Evolutionary conservation across 768 basidiomycete genomes (phyloP).

Genomic region (Rhodosporidiobolus odoratus): DNA sequence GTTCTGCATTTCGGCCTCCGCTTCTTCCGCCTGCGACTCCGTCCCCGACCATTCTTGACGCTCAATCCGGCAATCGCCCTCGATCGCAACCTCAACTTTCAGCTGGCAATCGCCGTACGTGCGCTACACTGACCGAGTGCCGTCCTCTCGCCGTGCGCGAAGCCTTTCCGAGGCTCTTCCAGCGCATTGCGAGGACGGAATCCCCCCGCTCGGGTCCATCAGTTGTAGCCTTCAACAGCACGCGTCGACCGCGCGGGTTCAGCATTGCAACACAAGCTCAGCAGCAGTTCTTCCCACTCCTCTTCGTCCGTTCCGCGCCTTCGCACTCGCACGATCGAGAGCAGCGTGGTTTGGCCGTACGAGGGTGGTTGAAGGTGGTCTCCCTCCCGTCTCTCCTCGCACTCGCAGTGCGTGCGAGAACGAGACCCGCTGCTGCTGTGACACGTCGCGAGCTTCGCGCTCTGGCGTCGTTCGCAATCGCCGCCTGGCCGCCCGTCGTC

Average conservation of each 20-base stretch:
- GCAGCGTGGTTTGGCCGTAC: neutral
- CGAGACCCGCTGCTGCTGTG: neutral
- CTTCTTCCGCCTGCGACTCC: no score
- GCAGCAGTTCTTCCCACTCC: neutral
- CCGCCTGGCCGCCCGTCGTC: neutral
- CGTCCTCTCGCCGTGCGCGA: neutral
- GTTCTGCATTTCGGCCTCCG: neutral
- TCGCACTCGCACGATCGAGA: neutral
- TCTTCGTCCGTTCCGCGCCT: neutral
- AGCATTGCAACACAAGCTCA: neutral
- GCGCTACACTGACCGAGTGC: conserved; percentile 11
- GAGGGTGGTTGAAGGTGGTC: neutral
- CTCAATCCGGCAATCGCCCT: no score
- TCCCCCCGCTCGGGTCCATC: neutral
- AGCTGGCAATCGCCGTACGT: neutral
- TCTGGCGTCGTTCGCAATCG: neutral
- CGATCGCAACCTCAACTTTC: no score
- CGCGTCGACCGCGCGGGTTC: neutral
- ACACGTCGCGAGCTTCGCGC: neutral
- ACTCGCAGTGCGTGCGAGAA: neutral
- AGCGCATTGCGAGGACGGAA: neutral
- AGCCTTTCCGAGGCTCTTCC: neutral
- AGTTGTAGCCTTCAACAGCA: neutral
- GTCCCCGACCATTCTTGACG: neutral
- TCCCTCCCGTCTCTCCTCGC: neutral